Evolutionary conservation across 228 moss, liverwort and hornwort species (phyloP), one percentile per base, ranked within the genome.

Genomic region (Sphagnum fallax): DNA sequence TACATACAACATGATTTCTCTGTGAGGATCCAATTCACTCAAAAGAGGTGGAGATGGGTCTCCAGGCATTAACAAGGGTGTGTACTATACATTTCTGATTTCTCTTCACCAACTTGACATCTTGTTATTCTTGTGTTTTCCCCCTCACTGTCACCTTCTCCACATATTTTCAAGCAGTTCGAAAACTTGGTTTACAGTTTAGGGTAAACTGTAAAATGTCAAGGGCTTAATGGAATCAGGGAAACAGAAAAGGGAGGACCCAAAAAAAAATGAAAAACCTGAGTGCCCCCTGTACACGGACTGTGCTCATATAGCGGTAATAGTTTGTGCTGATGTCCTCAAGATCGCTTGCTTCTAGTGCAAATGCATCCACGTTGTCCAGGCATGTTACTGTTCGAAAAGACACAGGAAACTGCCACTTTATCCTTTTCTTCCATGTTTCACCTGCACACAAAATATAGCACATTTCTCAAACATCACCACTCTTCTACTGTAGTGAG

Each of bases 351-450:
- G 67, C 81, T 63, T 86, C 91, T 48, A 94, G 75, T 62, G 84
- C 82, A 72, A 87, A 89, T 12, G 89, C 84, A 67, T 91, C 91
- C 70, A 94, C 93, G 65, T 75, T 88, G 16, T 80, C 79, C 65
- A 75, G 32, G 71, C 87, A 89, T 6, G 13, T 79, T 14, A 94
- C 78, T 13, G 84, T 85, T 72, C 89, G 85, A 67, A 82, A 89
- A 15, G 93, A 87, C 9, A 80, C 48, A 53, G 89, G 82, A 78
- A 77, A 65, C 68, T 73, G 79, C 13, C 81, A 79, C n/a, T 69
- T 70, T 60, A 68, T 73, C 76, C 78, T 72, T 55, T 73, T 61
- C 14, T 60, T 65, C 65, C 64, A 50, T 61, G 53, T 50, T 8
- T 53, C 12, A 8, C 55, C 55, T 55, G 55, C 11, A 68, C 32